Conservation (phyloP, 495 filamentous ascomycete genomes). For the Penicillium malachiteum region DNA sequence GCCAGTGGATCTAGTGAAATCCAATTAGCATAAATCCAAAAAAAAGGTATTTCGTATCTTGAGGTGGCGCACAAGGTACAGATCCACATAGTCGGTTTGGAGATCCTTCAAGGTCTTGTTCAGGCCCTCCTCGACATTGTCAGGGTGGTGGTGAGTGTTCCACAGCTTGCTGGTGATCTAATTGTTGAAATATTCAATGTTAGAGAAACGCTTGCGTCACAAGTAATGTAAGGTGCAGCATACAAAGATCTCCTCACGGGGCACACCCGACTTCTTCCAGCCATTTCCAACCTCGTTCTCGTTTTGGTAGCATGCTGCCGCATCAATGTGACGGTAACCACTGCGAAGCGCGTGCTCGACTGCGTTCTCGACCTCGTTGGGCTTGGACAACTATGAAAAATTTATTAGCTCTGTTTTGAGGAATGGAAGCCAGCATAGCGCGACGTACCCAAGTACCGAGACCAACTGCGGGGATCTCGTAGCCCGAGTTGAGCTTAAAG, state of each 20-base stretch:
- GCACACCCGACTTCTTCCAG: constrained; percentile 42
- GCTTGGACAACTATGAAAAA: constrained; percentile 42
- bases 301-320: constrained; percentile 40
- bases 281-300: constrained; percentile 45
- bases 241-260: constrained; percentile 45
- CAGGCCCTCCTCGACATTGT: constrained; percentile 38
- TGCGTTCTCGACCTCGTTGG: constrained; percentile 48
- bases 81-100: constrained; percentile 44
- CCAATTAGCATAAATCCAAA: not conserved
- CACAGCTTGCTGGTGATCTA: constrained; percentile 45
- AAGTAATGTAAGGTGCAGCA: constrained; percentile 1
- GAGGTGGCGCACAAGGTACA: constrained; percentile 43
- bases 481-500: constrained; percentile 42
- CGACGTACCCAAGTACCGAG: constrained; percentile 34
- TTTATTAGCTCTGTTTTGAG: not conserved
- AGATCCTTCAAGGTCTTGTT: constrained; percentile 44
- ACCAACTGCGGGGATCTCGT: constrained; percentile 38
- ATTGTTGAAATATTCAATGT: not conserved
- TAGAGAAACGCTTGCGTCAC: too few relatives aligned
- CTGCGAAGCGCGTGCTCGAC: constrained; percentile 46
- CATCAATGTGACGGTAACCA: constrained; percentile 49
- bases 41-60: not conserved
- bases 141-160: constrained; percentile 46
- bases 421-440: not conserved
- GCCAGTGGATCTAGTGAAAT: constrained; percentile 36